Evolutionary conservation across 192 early-diverging fungal genomes (phyloP).

Genomic region (Oehlia diaphana): DNA sequence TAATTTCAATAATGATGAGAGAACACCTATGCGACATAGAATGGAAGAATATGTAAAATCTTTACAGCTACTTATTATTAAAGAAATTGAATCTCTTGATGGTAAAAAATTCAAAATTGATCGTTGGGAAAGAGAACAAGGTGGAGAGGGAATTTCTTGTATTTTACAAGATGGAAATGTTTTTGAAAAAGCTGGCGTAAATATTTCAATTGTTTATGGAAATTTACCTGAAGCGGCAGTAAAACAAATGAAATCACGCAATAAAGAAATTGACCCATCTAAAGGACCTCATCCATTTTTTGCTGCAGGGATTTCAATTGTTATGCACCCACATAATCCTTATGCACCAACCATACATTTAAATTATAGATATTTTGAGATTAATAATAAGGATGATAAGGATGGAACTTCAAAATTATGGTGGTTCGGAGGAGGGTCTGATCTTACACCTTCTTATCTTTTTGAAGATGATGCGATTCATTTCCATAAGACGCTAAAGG

Average conservation of each 20-base stretch:
- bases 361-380: slow-evolving; percentile 98
- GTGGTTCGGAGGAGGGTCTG: slow-evolving; percentile 98
- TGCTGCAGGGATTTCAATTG: slow-evolving; percentile 87
- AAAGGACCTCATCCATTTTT: slow-evolving; percentile 74
- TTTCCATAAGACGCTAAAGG: slow-evolving; percentile 91
- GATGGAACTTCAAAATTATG: slow-evolving; percentile 67
- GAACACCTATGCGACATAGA: slow-evolving; percentile 68
- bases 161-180: slow-evolving; percentile 90
- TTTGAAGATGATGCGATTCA: slow-evolving; percentile 90
- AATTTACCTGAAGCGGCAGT: slow-evolving; percentile 76
- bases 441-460: slow-evolving; percentile 91
- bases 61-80: slow-evolving; percentile 77
- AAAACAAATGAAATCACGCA: slow-evolving; percentile 88
- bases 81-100: slow-evolving; percentile 65
- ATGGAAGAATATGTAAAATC: slow-evolving; percentile 81
- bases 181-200: slow-evolving; percentile 98
- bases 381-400: slow-evolving; percentile 57
- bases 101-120: slow-evolving; percentile 71
- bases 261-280: slow-evolving; percentile 56
- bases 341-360: slow-evolving; percentile 94
- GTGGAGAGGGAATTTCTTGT: slow-evolving; percentile 90
- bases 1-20: background rate
- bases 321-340: slow-evolving; percentile 95
- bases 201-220: slow-evolving; percentile 84
- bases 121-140: slow-evolving; percentile 85